These are phyloP conservation scores for Cercospora berteroae DNA, from an alignment of 2,329 filamentous ascomycete genomes.

Conservation along the genomic window DNA sequence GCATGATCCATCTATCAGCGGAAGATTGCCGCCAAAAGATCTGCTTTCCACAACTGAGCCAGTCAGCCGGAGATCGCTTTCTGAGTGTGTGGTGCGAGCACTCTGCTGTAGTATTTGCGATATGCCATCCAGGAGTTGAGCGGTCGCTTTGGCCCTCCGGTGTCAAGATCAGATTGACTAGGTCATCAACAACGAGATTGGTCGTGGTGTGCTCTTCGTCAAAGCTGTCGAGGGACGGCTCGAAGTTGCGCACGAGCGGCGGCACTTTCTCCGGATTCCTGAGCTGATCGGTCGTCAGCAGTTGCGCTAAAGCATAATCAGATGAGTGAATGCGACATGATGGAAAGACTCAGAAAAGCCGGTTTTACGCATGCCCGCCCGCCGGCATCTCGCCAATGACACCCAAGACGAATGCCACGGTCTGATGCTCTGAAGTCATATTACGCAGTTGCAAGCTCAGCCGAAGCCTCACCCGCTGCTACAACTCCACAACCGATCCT, in stretches of 20 bases:
- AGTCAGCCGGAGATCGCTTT: conserved; percentile 54
- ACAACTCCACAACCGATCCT: conserved; percentile 44
- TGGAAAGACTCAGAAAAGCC: conserved; percentile 38
- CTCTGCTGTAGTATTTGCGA: conserved; percentile 17
- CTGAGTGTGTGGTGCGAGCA: conserved; percentile 38
- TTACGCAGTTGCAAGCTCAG: conserved; percentile 27
- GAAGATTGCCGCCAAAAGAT: conserved; percentile 39
- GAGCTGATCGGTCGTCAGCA: conserved; percentile 11
- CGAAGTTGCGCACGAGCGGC: conserved; percentile 11
- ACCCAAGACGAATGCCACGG: conserved; percentile 38
- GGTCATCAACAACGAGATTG: conserved; percentile 20
- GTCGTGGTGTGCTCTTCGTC: conserved; percentile 17
- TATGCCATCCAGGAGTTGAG: conserved; percentile 25
- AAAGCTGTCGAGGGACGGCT: conserved; percentile 14
- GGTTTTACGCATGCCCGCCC: conserved; percentile 40
- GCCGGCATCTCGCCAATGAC: conserved; percentile 36
- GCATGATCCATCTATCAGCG: not conserved
- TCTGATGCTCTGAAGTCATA: conserved; percentile 38
- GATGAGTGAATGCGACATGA: not conserved
- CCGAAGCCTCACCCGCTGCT: conserved; percentile 27
- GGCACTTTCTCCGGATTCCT: conserved; percentile 6
- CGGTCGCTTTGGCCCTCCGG: conserved; percentile 15
- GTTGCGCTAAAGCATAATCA: not conserved
- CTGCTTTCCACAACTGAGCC: conserved; percentile 51
- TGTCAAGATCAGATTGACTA: conserved; percentile 13